Base-by-base conservation (phyloP, 257 asterid species). In the Forsythia suspensa region DNA sequence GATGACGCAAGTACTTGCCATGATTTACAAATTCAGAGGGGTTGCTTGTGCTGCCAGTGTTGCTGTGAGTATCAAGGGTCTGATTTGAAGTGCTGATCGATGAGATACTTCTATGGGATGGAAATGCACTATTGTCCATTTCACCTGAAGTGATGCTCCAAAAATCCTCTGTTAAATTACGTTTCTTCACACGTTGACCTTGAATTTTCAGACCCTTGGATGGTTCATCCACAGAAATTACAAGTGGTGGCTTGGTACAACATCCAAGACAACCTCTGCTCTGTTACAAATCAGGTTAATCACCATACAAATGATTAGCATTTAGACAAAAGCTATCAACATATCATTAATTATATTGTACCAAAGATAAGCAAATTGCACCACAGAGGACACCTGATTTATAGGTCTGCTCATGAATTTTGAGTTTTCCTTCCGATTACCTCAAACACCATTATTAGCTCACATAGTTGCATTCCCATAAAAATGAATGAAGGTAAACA, bases 201-300 rank as follows among this genome's bases (percentile, higher is more conserved):
- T 87, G 90, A 80, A 84, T 82, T 80, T 87, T 92, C 76, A 87
- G 92, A 73, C 96, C 92, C 84, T 85, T 91, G 73, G 96, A 82
- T 29, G 94, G 97, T 87, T 89, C 90, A 81, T 92, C 97, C 80
- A 90, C 96, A 44, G 97, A 91, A 46, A 86, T 90, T 78, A 93
- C 90, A 84, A 81, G 90, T 46, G 91, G 94, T 20, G 94, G 89
- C 85, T 92, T 89, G 34, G 85, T 82, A 92, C 97, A 91, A 79
- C 98, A 93, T 89, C 97, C 97, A 86, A 95, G 87, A 89, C 92
- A 93, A 91, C 98, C 91, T 93, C 98, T 95, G 98, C 88, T 91
- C 98, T 93, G 99, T 93, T 89, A 78, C 98, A 89, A 92, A 90
- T 82, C 82, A 84, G 94, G 96, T 87, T 90, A 84, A 74, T 76